Conservation (phyloP, 441 rosid species). For the Iberis amara region DNA sequence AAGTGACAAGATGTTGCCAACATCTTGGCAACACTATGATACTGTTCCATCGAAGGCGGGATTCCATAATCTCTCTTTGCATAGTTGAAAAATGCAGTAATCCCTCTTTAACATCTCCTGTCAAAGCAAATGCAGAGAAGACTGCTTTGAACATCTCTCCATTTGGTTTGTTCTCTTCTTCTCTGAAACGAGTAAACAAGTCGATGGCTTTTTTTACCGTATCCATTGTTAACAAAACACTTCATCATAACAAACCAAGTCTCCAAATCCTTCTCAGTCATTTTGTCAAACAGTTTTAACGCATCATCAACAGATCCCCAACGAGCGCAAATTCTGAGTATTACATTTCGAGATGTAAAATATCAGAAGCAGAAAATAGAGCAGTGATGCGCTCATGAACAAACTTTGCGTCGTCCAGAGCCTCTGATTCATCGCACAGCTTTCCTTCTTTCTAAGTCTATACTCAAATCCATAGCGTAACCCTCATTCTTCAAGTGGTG, state of each 20-base stretch:
- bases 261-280: slow-evolving; percentile 43
- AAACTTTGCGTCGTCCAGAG: no score
- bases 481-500: no score
- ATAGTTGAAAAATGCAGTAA: slow-evolving; percentile 67
- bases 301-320: slow-evolving; percentile 54
- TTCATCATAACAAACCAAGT: slow-evolving; percentile 65
- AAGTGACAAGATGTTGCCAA: slow-evolving; percentile 56
- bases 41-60: slow-evolving; percentile 57
- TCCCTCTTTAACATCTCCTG: slow-evolving; percentile 67
- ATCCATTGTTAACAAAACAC: slow-evolving; percentile 57
- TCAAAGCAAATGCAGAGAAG: slow-evolving; percentile 53
- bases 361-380: no score
- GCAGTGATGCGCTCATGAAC: no score
- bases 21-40: slow-evolving; percentile 51
- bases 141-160: slow-evolving; percentile 49
- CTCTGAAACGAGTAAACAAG: slow-evolving; percentile 54
- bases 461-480: no score
- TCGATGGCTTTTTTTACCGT: slow-evolving; percentile 72
- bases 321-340: slow-evolving; percentile 40
- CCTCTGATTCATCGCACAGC: no score
- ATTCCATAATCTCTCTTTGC: slow-evolving; percentile 50
- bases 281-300: slow-evolving; percentile 39
- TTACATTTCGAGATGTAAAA: no score
- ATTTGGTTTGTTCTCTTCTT: slow-evolving; percentile 53
- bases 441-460: no score